Base-by-base conservation (phyloP, 2,329 filamentous ascomycete genomes). In the Triangularia verruculosa region DNA sequence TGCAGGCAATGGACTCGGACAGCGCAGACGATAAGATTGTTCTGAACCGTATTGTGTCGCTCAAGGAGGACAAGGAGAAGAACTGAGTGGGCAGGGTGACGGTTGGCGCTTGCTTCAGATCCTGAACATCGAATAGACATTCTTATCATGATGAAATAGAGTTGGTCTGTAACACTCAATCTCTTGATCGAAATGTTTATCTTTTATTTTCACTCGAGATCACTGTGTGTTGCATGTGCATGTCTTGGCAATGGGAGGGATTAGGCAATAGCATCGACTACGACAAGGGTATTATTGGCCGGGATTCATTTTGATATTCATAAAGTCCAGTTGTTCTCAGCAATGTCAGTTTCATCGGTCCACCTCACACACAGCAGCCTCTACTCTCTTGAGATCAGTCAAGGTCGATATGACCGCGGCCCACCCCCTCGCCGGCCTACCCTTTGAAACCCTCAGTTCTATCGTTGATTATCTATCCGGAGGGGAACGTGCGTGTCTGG, bases 61-160 rank as follows among this genome's bases (percentile, higher is more conserved):
- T 97, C 72, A 96, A 96, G 80, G 93, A 97, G 77, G 92, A 96
- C 73, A 79, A 85, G n/a, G 87, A 87, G 62, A 93, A 93, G 82
- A 78, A 64, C 63, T 70, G 62, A 62, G n/a, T 7, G 39, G 7
- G 20, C 12, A 8, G 1, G n/a, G 9, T 39, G 34, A 8, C 9
- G 6, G 13, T 17, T 20, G 39, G n/a, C 7, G n/a, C 11, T 20
- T 11, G 39, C n/a, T 47, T 47, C n/a, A 47, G 39, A 47, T 47
- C 15, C 9, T 9, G 39, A 47, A 20, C n/a, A 5, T 47, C 13
- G 15, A 9, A 47, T 47, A 47, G n/a, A 47, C 6, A 47, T 47
- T 12, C n/a, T 17, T 47, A 47, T 17, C 39, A 47, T 47, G n/a
- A 47, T 20, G 2, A 20, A n/a, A 47, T 47, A 47, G 39, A 47